These are phyloP conservation scores for Hypocreales sp. DNA, from an alignment of 2,329 filamentous ascomycete species.

Conservation along the genomic window DNA sequence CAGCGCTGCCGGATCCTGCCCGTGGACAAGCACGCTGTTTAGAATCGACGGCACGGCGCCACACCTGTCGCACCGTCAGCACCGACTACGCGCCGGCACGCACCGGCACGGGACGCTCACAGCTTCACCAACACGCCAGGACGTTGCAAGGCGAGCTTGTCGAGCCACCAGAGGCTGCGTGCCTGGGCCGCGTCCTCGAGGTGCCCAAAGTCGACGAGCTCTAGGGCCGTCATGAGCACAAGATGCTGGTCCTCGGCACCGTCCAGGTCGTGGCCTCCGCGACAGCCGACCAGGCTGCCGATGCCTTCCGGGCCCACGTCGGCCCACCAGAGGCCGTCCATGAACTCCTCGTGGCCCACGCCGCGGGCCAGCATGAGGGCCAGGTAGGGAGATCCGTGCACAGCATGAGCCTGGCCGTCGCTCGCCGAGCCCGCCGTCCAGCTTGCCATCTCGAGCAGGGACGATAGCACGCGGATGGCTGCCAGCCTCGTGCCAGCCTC, in stretches of 20 bases:
- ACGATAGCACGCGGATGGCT: slow-evolving; percentile 43
- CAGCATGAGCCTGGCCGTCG: slow-evolving; percentile 5
- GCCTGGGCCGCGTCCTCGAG: slow-evolving; percentile 48
- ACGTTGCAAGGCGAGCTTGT: too few relatives aligned
- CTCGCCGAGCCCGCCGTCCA: slow-evolving; percentile 4
- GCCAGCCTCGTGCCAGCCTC: slow-evolving; percentile 44
- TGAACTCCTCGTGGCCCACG: slow-evolving; percentile 40
- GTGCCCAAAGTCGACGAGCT: slow-evolving; percentile 50
- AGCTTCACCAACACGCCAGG: too few relatives aligned
- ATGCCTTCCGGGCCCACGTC: slow-evolving; percentile 30
- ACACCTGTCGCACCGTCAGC: slow-evolving; percentile 22
- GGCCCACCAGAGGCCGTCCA: slow-evolving; percentile 45
- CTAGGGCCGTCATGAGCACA: slow-evolving; percentile 45
- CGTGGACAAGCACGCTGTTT: slow-evolving; percentile 46
- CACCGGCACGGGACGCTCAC: too few relatives aligned
- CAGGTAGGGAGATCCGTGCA: slow-evolving; percentile 38
- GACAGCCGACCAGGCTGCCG: slow-evolving; percentile 8
- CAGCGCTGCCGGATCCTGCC: slow-evolving; percentile 43
- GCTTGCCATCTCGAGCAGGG: slow-evolving; percentile 33
- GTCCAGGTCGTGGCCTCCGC: slow-evolving; percentile 16
- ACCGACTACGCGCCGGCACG: too few relatives aligned
- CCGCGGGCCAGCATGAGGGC: slow-evolving; percentile 42
- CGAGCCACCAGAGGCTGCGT: slow-evolving; percentile 43
- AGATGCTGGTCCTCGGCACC: slow-evolving; percentile 44
- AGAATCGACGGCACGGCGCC: slow-evolving; percentile 41